A percentile compares a stretch with the other conserved stretches of the same genome.
These are phyloP conservation scores for Sclerospora graminicola DNA, from an alignment of 352 stramenopile genomes.

Conservation along the genomic window DNA sequence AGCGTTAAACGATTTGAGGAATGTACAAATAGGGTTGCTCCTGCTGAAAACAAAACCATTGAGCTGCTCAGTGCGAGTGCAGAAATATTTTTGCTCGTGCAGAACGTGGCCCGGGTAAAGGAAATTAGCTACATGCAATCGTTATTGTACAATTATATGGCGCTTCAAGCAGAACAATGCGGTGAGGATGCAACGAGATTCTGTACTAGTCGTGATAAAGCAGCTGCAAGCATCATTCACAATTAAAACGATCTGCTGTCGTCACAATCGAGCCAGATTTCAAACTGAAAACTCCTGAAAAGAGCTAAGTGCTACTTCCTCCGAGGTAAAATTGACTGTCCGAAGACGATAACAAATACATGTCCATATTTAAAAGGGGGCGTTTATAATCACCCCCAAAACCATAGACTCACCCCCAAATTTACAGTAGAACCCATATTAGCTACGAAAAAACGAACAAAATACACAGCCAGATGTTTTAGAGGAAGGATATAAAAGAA, in stretches of 20 bases:
- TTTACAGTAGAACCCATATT: no score
- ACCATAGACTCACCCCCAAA: no score
- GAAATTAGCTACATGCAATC: slow-evolving; percentile 35
- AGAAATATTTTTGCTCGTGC: slow-evolving; percentile 22
- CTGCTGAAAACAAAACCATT: slow-evolving; percentile 10
- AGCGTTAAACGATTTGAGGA: slow-evolving; percentile 16
- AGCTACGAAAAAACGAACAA: no score
- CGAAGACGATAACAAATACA: slow-evolving; percentile 13
- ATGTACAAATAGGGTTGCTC: slow-evolving; percentile 2
- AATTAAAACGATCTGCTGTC: slow-evolving; percentile 20
- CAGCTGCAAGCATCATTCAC: slow-evolving; percentile 13
- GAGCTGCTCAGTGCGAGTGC: slow-evolving; percentile 20
- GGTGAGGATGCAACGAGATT: no score
- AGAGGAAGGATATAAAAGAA: no score
- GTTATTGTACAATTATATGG: slow-evolving; percentile 29
- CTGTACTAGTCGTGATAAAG: slow-evolving; percentile 10
- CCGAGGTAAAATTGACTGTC: no score
- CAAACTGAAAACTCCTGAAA: slow-evolving; percentile 21
- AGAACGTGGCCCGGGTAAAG: slow-evolving; percentile 25
- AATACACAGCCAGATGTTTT: no score
- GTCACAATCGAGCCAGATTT: slow-evolving; percentile 23
- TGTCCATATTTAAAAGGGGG: slow-evolving; percentile 16
- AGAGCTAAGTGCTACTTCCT: no score
- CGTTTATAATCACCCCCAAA: no score
- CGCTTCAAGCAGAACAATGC: slow-evolving; percentile 11